These are phyloP conservation scores for Russula abietina DNA, from an alignment of 768 basidiomycete species.

Conservation along the genomic window DNA sequence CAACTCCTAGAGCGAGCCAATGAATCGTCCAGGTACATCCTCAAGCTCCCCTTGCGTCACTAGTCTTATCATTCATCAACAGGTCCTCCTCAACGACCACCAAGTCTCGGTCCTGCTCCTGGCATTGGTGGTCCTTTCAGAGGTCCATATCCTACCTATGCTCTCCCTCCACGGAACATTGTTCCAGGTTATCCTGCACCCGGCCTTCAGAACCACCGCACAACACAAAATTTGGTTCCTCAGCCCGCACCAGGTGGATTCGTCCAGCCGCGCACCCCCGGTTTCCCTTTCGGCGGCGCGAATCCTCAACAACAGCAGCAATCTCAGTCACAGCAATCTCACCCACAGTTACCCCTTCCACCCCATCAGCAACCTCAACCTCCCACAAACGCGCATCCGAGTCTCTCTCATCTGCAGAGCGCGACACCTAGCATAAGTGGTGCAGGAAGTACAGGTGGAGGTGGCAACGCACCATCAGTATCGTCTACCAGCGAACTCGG, in stretches of 20 bases:
- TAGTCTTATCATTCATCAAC: conserved; percentile 24
- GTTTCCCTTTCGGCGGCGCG: conserved; percentile 58
- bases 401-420: conserved; percentile 51
- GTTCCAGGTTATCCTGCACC: conserved; percentile 44
- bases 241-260: conserved; percentile 54
- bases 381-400: conserved; percentile 48
- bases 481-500: conserved; percentile 70
- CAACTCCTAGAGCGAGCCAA: conserved; percentile 17
- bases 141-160: conserved; percentile 46
- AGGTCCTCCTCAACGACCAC: conserved; percentile 79
- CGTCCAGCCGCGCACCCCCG: conserved; percentile 57
- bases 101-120: conserved; percentile 63
- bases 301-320: conserved; percentile 39
- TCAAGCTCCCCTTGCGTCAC: not conserved
- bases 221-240: conserved; percentile 50
- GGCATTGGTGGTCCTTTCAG: conserved; percentile 60
- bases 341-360: conserved; percentile 35
- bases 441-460: conserved; percentile 1
- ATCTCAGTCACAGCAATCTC: conserved; percentile 29
- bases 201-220: conserved; percentile 55
- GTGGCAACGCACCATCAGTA: conserved; percentile 48
- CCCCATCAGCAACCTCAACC: conserved; percentile 37
- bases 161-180: conserved; percentile 55
- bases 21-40: conserved; percentile 35
- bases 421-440: conserved; percentile 34